Evolutionary conservation across 352 stramenopile genomes (phyloP).

Genomic region (Phytophthora pseudosyringae): DNA sequence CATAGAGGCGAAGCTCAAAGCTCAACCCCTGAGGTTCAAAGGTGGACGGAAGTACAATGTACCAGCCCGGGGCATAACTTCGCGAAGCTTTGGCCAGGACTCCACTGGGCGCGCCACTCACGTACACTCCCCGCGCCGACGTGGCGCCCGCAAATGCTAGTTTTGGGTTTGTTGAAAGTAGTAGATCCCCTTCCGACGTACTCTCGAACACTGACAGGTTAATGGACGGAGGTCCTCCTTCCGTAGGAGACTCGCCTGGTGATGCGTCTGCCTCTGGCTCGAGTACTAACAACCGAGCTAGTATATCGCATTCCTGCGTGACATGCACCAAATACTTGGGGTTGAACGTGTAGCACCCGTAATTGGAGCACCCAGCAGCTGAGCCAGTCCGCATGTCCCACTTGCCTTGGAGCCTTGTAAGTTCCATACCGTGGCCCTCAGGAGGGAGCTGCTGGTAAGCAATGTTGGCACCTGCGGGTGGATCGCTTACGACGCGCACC

Average conservation of each 20-base stretch:
- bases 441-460: conserved; percentile 43
- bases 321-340: conserved; percentile 77
- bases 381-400: conserved; percentile 69
- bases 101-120: conserved; percentile 57
- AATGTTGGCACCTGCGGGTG: conserved; percentile 42
- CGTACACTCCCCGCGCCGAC: conserved; percentile 65
- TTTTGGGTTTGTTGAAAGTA: conserved; percentile 70
- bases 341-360: conserved; percentile 86
- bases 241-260: conserved; percentile 19
- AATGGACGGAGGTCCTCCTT: conserved; percentile 46
- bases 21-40: conserved; percentile 64
- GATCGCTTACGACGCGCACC: conserved; percentile 66
- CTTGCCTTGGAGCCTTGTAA: conserved; percentile 42
- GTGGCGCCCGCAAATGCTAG: conserved; percentile 56
- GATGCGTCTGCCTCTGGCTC: conserved; percentile 20
- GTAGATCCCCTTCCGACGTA: conserved; percentile 55
- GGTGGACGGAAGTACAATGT: conserved; percentile 79
- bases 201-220: conserved; percentile 82
- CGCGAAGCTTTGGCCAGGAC: conserved; percentile 48
- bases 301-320: conserved; percentile 53
- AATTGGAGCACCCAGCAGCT: conserved; percentile 76
- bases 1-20: conserved; percentile 69
- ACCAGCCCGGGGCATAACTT: conserved; percentile 60
- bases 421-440: conserved; percentile 65
- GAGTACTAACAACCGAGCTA: conserved; percentile 56